phyloP scores from a whole-genome alignment of 306 rosid species.

The Sphenostylis stenocarpa region DNA sequence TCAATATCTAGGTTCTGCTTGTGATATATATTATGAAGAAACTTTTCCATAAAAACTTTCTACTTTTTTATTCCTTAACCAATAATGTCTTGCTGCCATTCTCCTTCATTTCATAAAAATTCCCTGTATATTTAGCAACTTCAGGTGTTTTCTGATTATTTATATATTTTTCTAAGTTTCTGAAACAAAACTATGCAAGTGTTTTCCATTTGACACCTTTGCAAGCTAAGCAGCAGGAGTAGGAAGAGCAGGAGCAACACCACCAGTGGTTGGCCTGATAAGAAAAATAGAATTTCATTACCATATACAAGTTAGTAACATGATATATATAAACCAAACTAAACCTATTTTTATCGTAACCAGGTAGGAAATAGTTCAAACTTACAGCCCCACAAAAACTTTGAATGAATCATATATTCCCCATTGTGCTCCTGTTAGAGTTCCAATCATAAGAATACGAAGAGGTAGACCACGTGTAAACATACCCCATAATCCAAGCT shows the following conservation, averaged over 20 bases:
- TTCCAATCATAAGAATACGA: slow-evolving; percentile 94
- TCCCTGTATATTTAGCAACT: too few species aligned
- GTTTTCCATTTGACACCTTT: slow-evolving; percentile 24
- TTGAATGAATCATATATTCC: slow-evolving; percentile 89
- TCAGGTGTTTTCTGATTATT: too few species aligned
- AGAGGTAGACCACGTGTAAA: slow-evolving; percentile 96
- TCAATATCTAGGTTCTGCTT: too few species aligned
- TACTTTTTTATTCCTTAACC: too few species aligned
- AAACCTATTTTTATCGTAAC: not conserved
- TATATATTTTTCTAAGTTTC: slow-evolving; percentile 16
- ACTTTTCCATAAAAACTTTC: too few species aligned
- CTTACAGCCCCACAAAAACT: slow-evolving; percentile 95
- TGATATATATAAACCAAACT: not conserved
- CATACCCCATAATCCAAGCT: slow-evolving; percentile 76
- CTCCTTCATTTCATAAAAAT: too few species aligned
- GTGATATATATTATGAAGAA: too few species aligned
- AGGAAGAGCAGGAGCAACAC: slow-evolving; percentile 55
- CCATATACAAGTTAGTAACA: not conserved
- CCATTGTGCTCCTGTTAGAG: slow-evolving; percentile 95
- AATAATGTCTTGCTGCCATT: too few species aligned
- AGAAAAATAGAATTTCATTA: slow-evolving; percentile 10
- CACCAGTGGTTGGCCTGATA: slow-evolving; percentile 89
- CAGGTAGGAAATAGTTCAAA: slow-evolving; percentile 3
- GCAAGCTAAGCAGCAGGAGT: slow-evolving; percentile 36
- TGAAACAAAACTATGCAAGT: slow-evolving; percentile 11